Conservation (phyloP, 164 flowering plant genomes). For the Akebia trifoliata region DNA sequence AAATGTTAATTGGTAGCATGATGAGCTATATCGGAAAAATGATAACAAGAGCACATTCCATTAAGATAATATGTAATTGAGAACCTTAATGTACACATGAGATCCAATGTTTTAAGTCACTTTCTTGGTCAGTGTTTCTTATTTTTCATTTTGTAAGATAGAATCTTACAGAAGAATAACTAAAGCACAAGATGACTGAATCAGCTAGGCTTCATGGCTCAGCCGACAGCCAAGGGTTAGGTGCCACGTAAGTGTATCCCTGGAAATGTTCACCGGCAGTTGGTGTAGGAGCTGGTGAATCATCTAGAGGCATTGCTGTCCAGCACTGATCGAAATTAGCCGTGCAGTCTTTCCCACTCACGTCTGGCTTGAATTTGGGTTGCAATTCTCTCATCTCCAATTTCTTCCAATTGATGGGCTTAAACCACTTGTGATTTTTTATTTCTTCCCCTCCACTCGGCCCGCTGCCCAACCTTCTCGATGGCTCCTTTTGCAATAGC, state of each 20-base stretch:
- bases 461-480: constrained; percentile 69
- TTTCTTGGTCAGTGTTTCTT: neutral
- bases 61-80: neutral
- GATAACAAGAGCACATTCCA: neutral
- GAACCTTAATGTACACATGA: neutral
- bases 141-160: neutral
- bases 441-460: constrained; percentile 61
- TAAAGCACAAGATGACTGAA: neutral
- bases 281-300: constrained; percentile 84
- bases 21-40: too few species aligned
- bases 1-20: too few species aligned
- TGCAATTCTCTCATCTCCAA: constrained; percentile 56
- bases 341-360: constrained; percentile 67
- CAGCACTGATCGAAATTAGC: constrained; percentile 80
- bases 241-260: constrained; percentile 71
- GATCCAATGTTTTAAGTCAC: neutral
- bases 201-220: constrained; percentile 9
- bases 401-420: constrained; percentile 67
- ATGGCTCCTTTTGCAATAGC: constrained; percentile 78
- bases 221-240: constrained; percentile 67
- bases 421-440: constrained; percentile 73
- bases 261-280: constrained; percentile 66
- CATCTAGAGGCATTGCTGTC: constrained; percentile 73
- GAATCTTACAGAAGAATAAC: neutral
- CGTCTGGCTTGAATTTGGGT: constrained; percentile 79